phyloP scores from a whole-genome alignment of 2,329 filamentous ascomycete species.

The Akanthomyces uredinophilus region DNA sequence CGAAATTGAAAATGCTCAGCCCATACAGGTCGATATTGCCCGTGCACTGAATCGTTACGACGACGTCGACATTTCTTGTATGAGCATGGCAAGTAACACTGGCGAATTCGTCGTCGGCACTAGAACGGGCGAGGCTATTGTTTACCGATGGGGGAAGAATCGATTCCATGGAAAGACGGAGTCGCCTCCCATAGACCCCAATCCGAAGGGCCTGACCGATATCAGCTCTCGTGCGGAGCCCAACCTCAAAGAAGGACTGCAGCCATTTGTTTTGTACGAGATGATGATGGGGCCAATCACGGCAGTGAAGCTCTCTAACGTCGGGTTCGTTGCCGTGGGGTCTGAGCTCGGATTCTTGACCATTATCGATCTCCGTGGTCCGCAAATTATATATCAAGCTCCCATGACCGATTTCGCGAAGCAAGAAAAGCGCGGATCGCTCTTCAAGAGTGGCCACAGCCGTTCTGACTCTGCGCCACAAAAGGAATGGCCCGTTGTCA shows the following conservation, averaged over 20 bases:
- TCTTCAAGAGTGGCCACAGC: conserved; percentile 47
- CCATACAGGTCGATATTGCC: conserved; percentile 82
- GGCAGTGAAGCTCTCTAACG: conserved; percentile 77
- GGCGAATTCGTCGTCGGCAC: conserved; percentile 83
- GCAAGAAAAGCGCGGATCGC: conserved; percentile 69
- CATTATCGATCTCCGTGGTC: conserved; percentile 83
- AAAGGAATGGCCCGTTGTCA: conserved; percentile 70
- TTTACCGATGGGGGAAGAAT: conserved; percentile 88
- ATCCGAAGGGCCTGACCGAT: conserved; percentile 66
- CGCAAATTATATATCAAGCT: conserved; percentile 72
- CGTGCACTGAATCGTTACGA: conserved; percentile 75
- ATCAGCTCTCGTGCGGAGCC: conserved; percentile 69
- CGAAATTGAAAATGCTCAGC: conserved; percentile 79
- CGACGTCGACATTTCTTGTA: conserved; percentile 69
- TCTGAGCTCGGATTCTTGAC: conserved; percentile 77
- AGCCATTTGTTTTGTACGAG: conserved; percentile 76
- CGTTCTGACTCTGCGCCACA: conserved; percentile 30
- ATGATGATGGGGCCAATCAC: conserved; percentile 79
- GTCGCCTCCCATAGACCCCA: conserved; percentile 45
- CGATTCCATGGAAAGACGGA: conserved; percentile 62
- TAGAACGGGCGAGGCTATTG: conserved; percentile 72
- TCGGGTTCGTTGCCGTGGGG: conserved; percentile 85
- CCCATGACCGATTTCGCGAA: conserved; percentile 70
- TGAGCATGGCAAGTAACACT: conserved; percentile 73
- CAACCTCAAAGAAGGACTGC: conserved; percentile 68